phyloP scores from a whole-genome alignment of 768 basidiomycete species.

The Boletus edulis region DNA sequence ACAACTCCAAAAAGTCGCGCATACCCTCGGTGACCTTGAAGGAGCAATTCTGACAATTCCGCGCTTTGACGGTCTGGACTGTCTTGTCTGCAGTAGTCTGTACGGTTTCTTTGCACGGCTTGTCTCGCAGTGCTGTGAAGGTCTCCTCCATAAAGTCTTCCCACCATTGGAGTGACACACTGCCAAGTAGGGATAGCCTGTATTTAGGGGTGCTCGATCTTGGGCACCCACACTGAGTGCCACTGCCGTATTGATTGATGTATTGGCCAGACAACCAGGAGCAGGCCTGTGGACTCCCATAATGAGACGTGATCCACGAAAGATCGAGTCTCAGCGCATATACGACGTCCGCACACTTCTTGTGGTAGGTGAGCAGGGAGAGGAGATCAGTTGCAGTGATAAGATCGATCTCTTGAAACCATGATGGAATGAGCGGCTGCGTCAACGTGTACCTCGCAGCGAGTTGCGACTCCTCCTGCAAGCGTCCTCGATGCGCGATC shows the following conservation, averaged over 20 bases:
- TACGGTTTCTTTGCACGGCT: not conserved
- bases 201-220: not conserved
- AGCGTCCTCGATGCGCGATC: not conserved
- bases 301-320: slow-evolving; percentile 1
- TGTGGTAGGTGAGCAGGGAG: not conserved
- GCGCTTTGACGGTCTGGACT: not conserved
- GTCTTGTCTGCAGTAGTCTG: not conserved
- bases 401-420: not conserved
- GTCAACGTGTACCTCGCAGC: not conserved
- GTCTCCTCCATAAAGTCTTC: not conserved
- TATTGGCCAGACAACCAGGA: not conserved
- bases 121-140: not conserved
- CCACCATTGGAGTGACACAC: not conserved
- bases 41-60: not conserved
- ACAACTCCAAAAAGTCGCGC: not conserved
- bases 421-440: not conserved
- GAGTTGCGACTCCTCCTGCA: not conserved
- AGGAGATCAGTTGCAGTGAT: not conserved
- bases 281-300: not conserved
- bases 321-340: not conserved
- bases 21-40: not conserved
- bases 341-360: not conserved
- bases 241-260: too few species aligned
- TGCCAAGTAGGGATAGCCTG: not conserved
- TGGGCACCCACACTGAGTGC: not conserved